Percentiles rank a stretch among this genome's conserved stretches.
Conservation (phyloP, 495 filamentous ascomycete genomes). For the Penicillium antarcticum region DNA sequence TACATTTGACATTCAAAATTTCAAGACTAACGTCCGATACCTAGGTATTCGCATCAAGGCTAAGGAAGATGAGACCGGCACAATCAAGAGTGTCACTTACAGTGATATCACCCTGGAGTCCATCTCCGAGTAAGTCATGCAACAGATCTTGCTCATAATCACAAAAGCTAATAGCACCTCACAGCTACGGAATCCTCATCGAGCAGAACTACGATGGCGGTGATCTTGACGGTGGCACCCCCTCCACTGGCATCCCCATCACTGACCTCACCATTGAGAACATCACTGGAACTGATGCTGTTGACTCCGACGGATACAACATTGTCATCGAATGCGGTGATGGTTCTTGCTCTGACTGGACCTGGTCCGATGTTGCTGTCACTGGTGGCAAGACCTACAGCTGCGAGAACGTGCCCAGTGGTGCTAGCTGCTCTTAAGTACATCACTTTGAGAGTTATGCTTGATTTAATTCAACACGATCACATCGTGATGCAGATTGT, state of each 20-base stretch:
- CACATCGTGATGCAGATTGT: too few relatives aligned
- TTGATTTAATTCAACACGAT: too few relatives aligned
- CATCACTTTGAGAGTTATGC: too few relatives aligned
- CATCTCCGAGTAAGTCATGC: conserved; percentile 17
- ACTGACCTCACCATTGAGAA: conserved; percentile 46
- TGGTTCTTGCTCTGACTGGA: conserved; percentile 39
- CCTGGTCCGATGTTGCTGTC: conserved; percentile 41
- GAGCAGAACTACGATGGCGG: conserved; percentile 63
- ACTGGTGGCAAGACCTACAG: conserved; percentile 46
- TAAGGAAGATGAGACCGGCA: conserved; percentile 19
- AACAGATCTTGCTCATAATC: background rate
- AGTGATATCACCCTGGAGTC: conserved; percentile 17
- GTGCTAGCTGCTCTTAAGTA: conserved; percentile 28
- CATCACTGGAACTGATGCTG: conserved; percentile 42
- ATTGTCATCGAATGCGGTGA: conserved; percentile 53
- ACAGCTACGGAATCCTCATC: conserved; percentile 56
- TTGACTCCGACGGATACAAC: conserved; percentile 35
- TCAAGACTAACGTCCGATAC: background rate
- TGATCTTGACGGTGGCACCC: conserved; percentile 42
- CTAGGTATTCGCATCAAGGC: conserved; percentile 30
- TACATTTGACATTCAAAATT: too few relatives aligned
- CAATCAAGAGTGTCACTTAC: conserved; percentile 22
- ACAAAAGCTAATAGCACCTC: background rate
- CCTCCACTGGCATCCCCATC: conserved; percentile 57
- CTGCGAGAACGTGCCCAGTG: conserved; percentile 40